Percentiles rank a stretch among this genome's conserved stretches.
These are phyloP conservation scores for Coelastrella sp. DNA, from an alignment of 139 green algal genomes.

Conservation along the genomic window DNA sequence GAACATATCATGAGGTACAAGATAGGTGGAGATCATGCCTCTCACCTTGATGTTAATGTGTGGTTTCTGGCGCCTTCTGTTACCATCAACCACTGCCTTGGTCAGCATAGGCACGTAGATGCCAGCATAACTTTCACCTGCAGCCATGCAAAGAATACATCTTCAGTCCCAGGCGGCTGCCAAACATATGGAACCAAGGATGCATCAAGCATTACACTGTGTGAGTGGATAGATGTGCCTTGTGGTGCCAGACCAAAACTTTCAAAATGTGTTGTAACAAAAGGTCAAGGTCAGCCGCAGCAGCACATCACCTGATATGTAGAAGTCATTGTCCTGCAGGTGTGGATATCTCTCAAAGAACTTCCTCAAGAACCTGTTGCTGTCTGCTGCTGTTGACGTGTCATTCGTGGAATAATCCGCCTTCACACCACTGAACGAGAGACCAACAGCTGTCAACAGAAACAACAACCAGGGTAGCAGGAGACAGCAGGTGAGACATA, in stretches of 20 bases:
- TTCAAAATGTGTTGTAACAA: too few relatives aligned
- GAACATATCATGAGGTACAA: too few relatives aligned
- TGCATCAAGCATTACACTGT: too few relatives aligned
- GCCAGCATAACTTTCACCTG: constrained; percentile 78
- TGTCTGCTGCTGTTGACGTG: constrained; percentile 66
- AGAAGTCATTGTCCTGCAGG: constrained; percentile 61
- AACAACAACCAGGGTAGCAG: background rate
- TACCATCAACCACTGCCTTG: constrained; percentile 60
- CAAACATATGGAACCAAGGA: too few relatives aligned
- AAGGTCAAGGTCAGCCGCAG: background rate
- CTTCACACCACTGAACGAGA: constrained; percentile 58
- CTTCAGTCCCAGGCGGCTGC: too few relatives aligned
- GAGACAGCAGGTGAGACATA: too few relatives aligned
- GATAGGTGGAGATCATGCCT: too few relatives aligned
- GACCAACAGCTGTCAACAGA: constrained; percentile 58
- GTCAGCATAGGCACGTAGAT: constrained; percentile 80
- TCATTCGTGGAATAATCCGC: constrained; percentile 63
- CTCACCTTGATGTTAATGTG: constrained; percentile 77
- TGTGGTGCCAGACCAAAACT: too few relatives aligned
- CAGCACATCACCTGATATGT: constrained; percentile 55
- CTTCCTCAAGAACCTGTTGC: constrained; percentile 70
- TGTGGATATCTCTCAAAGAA: constrained; percentile 65
- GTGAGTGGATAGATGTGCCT: too few relatives aligned
- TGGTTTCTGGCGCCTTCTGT: constrained; percentile 56
- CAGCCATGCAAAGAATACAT: background rate